phyloP scores from a whole-genome alignment of 805 yeast species.

The Metschnikowia baotianmanensis region DNA sequence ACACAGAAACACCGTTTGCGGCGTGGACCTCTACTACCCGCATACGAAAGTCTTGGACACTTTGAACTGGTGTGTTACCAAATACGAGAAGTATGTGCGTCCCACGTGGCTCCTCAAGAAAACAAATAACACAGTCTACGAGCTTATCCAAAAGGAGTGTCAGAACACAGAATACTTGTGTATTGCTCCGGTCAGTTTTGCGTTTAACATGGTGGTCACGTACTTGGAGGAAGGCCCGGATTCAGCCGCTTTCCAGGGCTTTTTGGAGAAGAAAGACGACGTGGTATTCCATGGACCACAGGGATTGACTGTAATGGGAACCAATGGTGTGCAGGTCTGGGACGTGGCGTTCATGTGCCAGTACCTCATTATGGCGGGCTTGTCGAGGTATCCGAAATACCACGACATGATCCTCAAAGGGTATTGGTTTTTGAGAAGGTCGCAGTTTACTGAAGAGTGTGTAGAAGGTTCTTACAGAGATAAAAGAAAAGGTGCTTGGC shows the following conservation, averaged over 20 bases:
- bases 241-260: constrained; percentile 56
- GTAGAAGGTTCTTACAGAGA: constrained; percentile 80
- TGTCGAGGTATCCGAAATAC: constrained; percentile 67
- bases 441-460: constrained; percentile 84
- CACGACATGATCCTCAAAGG: constrained; percentile 61
- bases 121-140: constrained; percentile 54
- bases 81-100: constrained; percentile 69
- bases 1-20: constrained; percentile 83
- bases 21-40: constrained; percentile 91
- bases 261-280: constrained; percentile 65
- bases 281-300: constrained; percentile 80
- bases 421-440: constrained; percentile 67
- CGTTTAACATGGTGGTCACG: constrained; percentile 74
- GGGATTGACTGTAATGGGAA: constrained; percentile 93
- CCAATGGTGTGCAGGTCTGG: constrained; percentile 98
- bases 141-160: constrained; percentile 69
- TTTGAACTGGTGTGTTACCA: constrained; percentile 56
- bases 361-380: constrained; percentile 73
- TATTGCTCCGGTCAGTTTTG: constrained; percentile 93
- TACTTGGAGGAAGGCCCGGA: constrained; percentile 67
- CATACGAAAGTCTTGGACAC: constrained; percentile 67
- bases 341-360: constrained; percentile 91
- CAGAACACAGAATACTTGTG: constrained; percentile 76
- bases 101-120: constrained; percentile 67
- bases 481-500: constrained; percentile 87